Base-by-base conservation (phyloP, 768 basidiomycete species). In the Calocybe cyanea region DNA sequence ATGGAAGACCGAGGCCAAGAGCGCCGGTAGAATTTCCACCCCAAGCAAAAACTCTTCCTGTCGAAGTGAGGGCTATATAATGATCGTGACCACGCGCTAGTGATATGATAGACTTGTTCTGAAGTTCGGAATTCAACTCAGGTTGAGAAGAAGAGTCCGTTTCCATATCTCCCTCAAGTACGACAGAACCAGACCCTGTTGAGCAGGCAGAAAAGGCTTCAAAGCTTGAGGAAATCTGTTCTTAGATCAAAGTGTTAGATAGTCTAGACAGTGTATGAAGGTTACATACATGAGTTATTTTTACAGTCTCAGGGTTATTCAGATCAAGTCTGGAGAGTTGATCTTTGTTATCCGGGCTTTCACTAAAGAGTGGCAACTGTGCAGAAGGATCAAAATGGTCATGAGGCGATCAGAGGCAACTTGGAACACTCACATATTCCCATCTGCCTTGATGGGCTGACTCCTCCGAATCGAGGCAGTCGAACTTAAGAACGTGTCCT, bases 81-180 rank as follows among this genome's bases (percentile, higher is more conserved):
- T 98, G 95, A 63, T 94, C 95, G 64, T 98, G 94, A 4, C 95
- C 95, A 41, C 92, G 75, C 11, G 85, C 84, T 44, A 95, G 81
- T 40, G 90, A 89, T 49, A 97, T 94, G 43, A 97, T 79, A 30
- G 75, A 71, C 52, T 69, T 77, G 54, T 87, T 76, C 56, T 96
- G 92, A 21, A 98, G 68, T 25, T 74, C 78, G 1, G 86, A 82
- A 3, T 88, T 71, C 47, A 92, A 69, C 25, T 68, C 72, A n/a
- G 86, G 89, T 48, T 59, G 55, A 13, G 66, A 69, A 17, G 64
- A 62, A 10, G 66, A 46, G 30, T 66, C 54, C 6, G 76, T 78
- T n/a, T 69, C 60, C 10, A 64, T 68, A 36, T 77, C 67, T 30
- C 89, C 91, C 62, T 83, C 78, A 48, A 92, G 76, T 18, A 92